Evolutionary conservation across 495 filamentous ascomycete species (phyloP).

Genomic region (Tuber magnatum): DNA sequence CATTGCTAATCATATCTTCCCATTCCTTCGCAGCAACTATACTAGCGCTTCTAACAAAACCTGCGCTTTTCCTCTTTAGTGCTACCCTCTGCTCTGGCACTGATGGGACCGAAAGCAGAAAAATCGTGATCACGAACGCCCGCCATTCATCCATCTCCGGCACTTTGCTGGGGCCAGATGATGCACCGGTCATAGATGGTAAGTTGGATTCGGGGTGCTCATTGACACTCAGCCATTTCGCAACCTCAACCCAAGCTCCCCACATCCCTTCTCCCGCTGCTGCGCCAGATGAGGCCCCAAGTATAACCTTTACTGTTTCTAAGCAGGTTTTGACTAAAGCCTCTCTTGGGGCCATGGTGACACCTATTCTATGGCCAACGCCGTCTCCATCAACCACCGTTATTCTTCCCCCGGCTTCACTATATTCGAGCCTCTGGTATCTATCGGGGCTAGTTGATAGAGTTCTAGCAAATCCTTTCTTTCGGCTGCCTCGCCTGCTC

Average conservation of each 20-base stretch:
- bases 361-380: conserved; percentile 38
- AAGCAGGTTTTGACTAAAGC: conserved; percentile 31
- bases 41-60: conserved; percentile 57
- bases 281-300: conserved; percentile 27
- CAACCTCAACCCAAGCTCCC: conserved; percentile 35
- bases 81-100: conserved; percentile 45
- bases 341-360: conserved; percentile 36
- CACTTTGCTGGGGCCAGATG: conserved; percentile 16
- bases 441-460: conserved; percentile 38
- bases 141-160: conserved; percentile 60
- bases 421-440: conserved; percentile 33
- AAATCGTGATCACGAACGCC: conserved; percentile 62
- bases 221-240: conserved; percentile 26
- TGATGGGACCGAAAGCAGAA: conserved; percentile 54
- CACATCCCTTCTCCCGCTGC: conserved; percentile 33
- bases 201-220: conserved; percentile 18
- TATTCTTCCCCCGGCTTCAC: conserved; percentile 38
- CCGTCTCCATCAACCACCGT: conserved; percentile 40
- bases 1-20: conserved; percentile 55
- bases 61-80: conserved; percentile 47
- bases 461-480: conserved; percentile 38
- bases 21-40: conserved; percentile 53
- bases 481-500: conserved; percentile 37
- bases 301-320: conserved; percentile 35
- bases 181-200: conserved; percentile 12